Percentiles rank a stretch among this genome's conserved stretches.
Conservation (phyloP, 2,329 filamentous ascomycete genomes). For the Sporothrix protearum region DNA sequence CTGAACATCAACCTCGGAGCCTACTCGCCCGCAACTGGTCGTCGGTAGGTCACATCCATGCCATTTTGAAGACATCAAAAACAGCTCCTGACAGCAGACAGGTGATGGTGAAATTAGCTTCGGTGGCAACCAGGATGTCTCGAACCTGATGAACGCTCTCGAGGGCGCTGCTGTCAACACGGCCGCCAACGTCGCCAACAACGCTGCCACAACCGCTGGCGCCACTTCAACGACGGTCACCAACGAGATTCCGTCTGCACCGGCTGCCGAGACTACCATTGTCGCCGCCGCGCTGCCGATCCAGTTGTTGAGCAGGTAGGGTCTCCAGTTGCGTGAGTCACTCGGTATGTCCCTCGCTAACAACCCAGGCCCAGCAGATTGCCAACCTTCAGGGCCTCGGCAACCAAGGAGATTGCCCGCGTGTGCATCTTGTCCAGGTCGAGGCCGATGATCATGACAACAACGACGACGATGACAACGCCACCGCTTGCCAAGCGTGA, state of each 20-base stretch:
- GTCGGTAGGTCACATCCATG: conserved; percentile 31
- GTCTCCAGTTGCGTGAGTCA: not conserved
- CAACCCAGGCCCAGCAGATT: conserved; percentile 40
- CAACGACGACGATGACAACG: conserved; percentile 23
- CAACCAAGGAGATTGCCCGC: conserved; percentile 49
- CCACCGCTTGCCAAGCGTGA: conserved; percentile 41
- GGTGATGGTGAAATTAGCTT: conserved; percentile 48
- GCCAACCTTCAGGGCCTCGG: conserved; percentile 47
- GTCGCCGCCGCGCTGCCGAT: conserved; percentile 33
- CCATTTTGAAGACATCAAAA: conserved; percentile 1
- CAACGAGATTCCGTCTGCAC: not conserved
- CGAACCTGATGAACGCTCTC: conserved; percentile 44
- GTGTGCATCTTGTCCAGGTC: conserved; percentile 29
- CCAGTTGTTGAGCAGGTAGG: conserved; percentile 39
- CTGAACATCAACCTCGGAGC: conserved; percentile 43
- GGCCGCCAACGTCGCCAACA: conserved; percentile 34
- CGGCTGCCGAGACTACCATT: conserved; percentile 12
- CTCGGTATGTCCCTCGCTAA: conserved; percentile 17
- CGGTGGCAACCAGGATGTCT: conserved; percentile 45
- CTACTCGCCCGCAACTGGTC: conserved; percentile 44
- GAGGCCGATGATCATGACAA: conserved; percentile 27
- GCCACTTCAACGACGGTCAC: conserved; percentile 15
- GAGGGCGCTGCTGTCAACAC: conserved; percentile 46
- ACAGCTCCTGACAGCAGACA: conserved; percentile 29
- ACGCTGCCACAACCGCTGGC: conserved; percentile 23